A percentile compares a stretch with the other conserved stretches of the same genome.
These are phyloP conservation scores for Hypoxylon intermedium DNA, from an alignment of 495 filamentous ascomycete genomes.

Conservation along the genomic window DNA sequence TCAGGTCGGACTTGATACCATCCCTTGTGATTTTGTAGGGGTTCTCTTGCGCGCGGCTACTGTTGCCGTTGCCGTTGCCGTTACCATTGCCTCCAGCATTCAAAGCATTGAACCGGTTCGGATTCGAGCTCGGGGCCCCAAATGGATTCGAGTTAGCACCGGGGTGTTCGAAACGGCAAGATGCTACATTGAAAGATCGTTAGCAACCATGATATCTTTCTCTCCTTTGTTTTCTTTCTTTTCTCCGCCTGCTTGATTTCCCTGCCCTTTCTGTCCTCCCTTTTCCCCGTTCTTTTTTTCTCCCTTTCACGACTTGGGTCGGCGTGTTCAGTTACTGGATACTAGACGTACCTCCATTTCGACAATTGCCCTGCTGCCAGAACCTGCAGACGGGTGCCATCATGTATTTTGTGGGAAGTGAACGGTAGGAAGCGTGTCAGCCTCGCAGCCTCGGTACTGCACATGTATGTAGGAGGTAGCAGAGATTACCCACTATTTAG, in stretches of 20 bases:
- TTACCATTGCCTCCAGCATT: constrained; percentile 16
- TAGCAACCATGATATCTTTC: neutral
- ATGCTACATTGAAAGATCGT: constrained; percentile 37
- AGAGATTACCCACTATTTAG: too few relatives aligned
- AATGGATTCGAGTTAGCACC: constrained; percentile 37
- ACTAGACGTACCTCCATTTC: constrained; percentile 65
- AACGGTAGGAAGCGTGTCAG: too few relatives aligned
- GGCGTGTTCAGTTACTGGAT: too few relatives aligned
- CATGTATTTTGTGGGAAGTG: too few relatives aligned
- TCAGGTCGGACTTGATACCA: constrained; percentile 69
- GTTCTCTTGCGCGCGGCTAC: constrained; percentile 37
- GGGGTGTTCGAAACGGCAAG: constrained; percentile 57
- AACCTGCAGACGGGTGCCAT: constrained; percentile 66
- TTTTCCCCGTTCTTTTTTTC: neutral
- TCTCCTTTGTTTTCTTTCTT: neutral
- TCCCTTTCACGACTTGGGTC: too few relatives aligned
- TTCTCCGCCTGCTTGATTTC: too few relatives aligned
- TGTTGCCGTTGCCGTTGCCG: neutral
- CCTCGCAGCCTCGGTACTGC: too few relatives aligned
- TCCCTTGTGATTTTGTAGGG: constrained; percentile 60
- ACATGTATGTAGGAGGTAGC: too few relatives aligned
- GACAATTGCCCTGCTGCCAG: constrained; percentile 76
- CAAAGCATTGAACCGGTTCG: constrained; percentile 49
- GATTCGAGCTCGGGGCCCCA: constrained; percentile 26
- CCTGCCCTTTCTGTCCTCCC: too few relatives aligned